A percentile compares a stretch with the other conserved stretches of the same genome.
Evolutionary conservation across 441 rosid species (phyloP).

Genomic region (Pelargonium myrrhifolium): DNA sequence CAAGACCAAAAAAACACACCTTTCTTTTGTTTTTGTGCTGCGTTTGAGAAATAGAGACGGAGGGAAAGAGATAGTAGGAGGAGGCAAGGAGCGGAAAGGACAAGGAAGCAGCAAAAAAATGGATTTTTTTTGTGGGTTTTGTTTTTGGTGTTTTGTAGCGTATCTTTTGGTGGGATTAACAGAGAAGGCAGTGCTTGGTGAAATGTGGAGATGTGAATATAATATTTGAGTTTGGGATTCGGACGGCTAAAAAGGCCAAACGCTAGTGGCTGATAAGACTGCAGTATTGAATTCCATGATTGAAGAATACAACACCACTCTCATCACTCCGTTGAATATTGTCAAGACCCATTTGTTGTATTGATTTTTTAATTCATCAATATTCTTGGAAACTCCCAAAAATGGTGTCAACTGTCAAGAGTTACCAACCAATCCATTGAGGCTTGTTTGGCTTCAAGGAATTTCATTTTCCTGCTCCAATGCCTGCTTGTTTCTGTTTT

Average conservation of each 20-base stretch:
- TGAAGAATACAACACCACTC: background rate
- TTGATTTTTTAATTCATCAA: background rate
- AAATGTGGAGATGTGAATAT: background rate
- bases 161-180: background rate
- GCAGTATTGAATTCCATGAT: background rate
- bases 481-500: background rate
- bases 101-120: background rate
- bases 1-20: background rate
- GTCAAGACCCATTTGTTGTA: background rate
- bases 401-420: slow-evolving; percentile 2
- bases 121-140: too few relatives aligned
- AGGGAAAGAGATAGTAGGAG: background rate
- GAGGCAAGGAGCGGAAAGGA: background rate
- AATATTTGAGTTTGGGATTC: slow-evolving; percentile 7
- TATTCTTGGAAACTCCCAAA: background rate
- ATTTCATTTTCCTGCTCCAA: background rate
- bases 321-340: background rate
- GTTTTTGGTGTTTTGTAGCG: background rate
- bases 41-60: background rate
- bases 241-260: slow-evolving; percentile 6
- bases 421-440: slow-evolving; percentile 2
- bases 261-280: slow-evolving; percentile 6
- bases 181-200: background rate
- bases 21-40: background rate
- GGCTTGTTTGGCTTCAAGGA: slow-evolving; percentile 1